Evolutionary conservation across 768 basidiomycete species (phyloP), one percentile per base, ranked within the genome.

Genomic region (Baorangia bicolor): DNA sequence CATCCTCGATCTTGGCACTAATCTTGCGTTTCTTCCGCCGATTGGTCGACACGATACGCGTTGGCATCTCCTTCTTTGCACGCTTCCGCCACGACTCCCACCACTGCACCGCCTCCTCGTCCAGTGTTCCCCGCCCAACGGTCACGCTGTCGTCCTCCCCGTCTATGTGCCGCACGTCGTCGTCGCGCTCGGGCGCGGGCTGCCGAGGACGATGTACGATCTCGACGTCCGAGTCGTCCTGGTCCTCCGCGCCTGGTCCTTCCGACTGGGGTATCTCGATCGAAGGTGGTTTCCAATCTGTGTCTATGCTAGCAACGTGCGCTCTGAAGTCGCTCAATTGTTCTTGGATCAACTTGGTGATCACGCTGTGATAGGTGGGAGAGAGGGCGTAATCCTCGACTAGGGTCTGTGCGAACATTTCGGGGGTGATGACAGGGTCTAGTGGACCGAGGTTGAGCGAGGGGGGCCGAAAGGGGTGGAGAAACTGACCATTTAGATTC

Each of bases 361-460:
- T 94, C 44, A 85, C 70, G 20, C 73, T 62, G 62, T 86, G 84
- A 65, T 88, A 88, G 52, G 74, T 79, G 25, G 82, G 68, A 0
- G 89, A 78, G 30, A 98, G 83, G 14, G 77, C 74, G 62, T 98
- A 96, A 72, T 99, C 97, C 64, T 96, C 95, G 21, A 96, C 85
- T 20, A 98, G 77, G 16, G 88, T 86, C 63, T 92, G 87, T 8
- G 95, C 96, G 62, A 98, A 97, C 38, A 84, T 72, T 67, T 96
- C 92, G 2, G 94, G 93, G 0, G 92, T 92, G 28, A 98, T 85
- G 45, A 94, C 75, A 1, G 92, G 87, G 72, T 98, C 96, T 97
- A 20, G 37, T 52, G 31, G 7, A 50, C 40, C 27, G 40, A 21
- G 12, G 31, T 14, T 54, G 46, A 42, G 38, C 40, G 30, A 49